Evolutionary conservation across 805 yeast genomes (phyloP), one percentile per base, ranked within the genome.

Genomic region (Metschnikowia noctiluminum): DNA sequence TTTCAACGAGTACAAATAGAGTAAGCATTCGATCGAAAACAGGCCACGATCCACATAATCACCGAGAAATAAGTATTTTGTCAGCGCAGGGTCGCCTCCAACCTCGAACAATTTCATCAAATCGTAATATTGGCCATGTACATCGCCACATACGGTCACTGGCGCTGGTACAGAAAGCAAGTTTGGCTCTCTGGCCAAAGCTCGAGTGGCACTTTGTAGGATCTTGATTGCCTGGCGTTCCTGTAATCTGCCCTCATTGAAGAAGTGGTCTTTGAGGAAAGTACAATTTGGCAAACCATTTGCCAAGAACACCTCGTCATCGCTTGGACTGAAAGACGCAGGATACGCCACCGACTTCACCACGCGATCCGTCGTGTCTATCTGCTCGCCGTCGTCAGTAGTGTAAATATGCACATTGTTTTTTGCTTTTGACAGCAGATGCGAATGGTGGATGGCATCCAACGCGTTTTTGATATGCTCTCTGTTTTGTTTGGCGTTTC

Each of bases 21-120:
- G 64, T 41, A 87, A 68, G 61, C 88, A 82, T 65, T 92, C 99
- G 52, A 89, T 80, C 12, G 96, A 87, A 62, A 87, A 91, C 21
- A 87, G 81, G 3, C 99, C 99, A 55, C 99, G 77, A 69, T 92
- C 99, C 16, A 92, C 97, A 63, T 91, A 92, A 68, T 92, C 98
- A 13, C 98, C 97, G 48, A 91, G 69, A 60, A 92, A 91, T 46
- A 91, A 71, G 64, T 89, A 92, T 15, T 87, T 77, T 1, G 95
- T 85, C n/a, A 62, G 68, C 13, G 70, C 74, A 11, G 97, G 96
- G 61, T 85, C 84, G 2, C 98, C 98, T 36, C 97, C 96, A 14
- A 90, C 92, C 63, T 92, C 97, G 62, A 92, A 88, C 39, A 92
- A 71, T 66, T 91, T 90, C 80, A 91, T 76, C 57, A 92, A 74